Evolutionary conservation across 2,329 filamentous ascomycete species (phyloP).

Genomic region (Huntiella bhutanensis): DNA sequence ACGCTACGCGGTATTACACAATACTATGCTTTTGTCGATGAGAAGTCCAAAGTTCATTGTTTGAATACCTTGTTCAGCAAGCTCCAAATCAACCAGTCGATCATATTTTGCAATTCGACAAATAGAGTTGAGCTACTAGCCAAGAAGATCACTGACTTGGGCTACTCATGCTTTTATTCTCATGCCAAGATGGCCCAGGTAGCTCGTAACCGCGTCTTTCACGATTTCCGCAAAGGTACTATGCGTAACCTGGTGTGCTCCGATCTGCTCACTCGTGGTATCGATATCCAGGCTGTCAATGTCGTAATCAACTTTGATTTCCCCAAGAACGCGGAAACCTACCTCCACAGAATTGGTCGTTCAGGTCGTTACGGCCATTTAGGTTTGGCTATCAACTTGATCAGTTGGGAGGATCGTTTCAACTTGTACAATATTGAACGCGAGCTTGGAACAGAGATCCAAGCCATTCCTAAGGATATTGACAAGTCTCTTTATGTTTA

Average conservation of each 20-base stretch:
- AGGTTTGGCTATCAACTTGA: conserved; percentile 93
- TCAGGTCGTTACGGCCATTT: conserved; percentile 94
- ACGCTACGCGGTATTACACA: conserved; percentile 96
- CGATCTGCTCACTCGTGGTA: conserved; percentile 91
- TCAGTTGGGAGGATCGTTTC: conserved; percentile 98
- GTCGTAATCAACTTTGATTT: conserved; percentile 99
- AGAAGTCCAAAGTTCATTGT: conserved; percentile 98
- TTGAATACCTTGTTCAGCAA: conserved; percentile 97
- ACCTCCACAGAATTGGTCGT: conserved; percentile 92
- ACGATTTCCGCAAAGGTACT: conserved; percentile 95
- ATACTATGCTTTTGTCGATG: conserved; percentile 97
- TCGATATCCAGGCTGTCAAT: conserved; percentile 97
- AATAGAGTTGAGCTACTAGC: conserved; percentile 93
- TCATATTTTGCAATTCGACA: conserved; percentile 99
- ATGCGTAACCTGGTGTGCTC: conserved; percentile 98
- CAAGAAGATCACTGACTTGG: conserved; percentile 98
- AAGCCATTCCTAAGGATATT: conserved; percentile 82
- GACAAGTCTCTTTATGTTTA: conserved; percentile 98
- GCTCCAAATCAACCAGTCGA: conserved; percentile 98
- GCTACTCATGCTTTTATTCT: conserved; percentile 98
- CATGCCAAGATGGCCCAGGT: conserved; percentile 96
- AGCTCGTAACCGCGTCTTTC: conserved; percentile 93
- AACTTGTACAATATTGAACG: conserved; percentile 98
- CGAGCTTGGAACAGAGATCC: conserved; percentile 91
- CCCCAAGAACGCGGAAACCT: conserved; percentile 97